A percentile compares a stretch with the other conserved stretches of the same genome.
phyloP scores from a whole-genome alignment of 129 eudicot genomes.

The Pseudognaphalium luteoalbum region DNA sequence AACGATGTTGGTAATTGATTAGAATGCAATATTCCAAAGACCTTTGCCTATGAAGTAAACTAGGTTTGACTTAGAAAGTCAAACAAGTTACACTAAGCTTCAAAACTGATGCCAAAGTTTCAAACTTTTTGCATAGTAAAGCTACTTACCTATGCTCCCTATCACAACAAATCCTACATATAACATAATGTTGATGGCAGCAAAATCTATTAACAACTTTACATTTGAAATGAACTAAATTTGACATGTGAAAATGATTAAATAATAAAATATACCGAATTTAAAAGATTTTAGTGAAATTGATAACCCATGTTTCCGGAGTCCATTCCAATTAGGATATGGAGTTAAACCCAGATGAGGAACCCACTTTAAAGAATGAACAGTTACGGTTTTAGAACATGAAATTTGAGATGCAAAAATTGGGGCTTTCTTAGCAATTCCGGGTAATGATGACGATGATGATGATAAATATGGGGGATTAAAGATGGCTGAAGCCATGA shows the following conservation, averaged over 20 bases:
- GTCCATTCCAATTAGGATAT: constrained; percentile 60
- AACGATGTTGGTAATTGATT: no score
- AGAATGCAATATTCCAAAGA: background rate
- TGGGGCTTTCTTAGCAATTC: constrained; percentile 20
- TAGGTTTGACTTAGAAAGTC: background rate
- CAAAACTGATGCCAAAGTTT: constrained; percentile 1
- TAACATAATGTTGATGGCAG: background rate
- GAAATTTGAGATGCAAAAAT: constrained; percentile 29
- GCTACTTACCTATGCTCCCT: background rate
- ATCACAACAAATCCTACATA: background rate
- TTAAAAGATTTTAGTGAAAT: constrained; percentile 41
- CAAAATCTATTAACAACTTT: background rate
- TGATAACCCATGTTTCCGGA: constrained; percentile 46
- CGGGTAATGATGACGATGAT: constrained; percentile 29
- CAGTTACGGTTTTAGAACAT: constrained; percentile 34
- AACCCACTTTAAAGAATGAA: constrained; percentile 36
- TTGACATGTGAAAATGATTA: background rate
- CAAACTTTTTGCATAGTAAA: background rate
- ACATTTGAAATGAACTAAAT: background rate
- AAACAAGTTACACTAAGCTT: background rate
- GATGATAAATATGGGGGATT: constrained; percentile 30
- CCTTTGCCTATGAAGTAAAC: background rate
- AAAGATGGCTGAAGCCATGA: constrained; percentile 61
- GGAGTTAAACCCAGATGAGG: constrained; percentile 41
- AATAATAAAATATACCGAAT: constrained; percentile 41